Percentiles rank a stretch among this genome's conserved stretches.
phyloP scores from a whole-genome alignment of 1,284 basidiomycete species.

The Sutorius eximius region DNA sequence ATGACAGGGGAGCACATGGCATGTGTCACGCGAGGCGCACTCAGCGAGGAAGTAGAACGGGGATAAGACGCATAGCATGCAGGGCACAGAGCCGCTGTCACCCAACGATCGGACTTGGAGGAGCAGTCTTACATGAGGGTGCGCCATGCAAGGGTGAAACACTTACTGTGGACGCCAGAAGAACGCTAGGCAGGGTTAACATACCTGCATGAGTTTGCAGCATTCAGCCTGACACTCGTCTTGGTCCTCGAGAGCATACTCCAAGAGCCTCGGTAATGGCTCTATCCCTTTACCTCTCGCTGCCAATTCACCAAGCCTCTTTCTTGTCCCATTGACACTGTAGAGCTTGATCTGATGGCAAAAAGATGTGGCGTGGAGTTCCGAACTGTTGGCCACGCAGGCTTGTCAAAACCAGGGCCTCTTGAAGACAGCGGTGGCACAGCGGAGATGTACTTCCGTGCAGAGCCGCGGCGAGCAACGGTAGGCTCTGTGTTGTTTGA shows the following conservation, averaged over 20 bases:
- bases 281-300: constrained; percentile 34
- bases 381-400: constrained; percentile 41
- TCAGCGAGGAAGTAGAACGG: too few relatives aligned
- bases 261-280: constrained; percentile 11
- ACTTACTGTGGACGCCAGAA: too few relatives aligned
- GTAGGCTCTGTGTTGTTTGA: constrained; percentile 60
- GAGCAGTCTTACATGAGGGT: too few relatives aligned
- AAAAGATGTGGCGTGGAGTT: constrained; percentile 56
- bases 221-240: constrained; percentile 9
- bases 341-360: constrained; percentile 55
- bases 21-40: too few relatives aligned
- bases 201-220: neutral
- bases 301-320: constrained; percentile 43
- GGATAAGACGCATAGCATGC: too few relatives aligned
- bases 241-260: constrained; percentile 10
- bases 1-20: too few relatives aligned
- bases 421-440: neutral
- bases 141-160: too few relatives aligned
- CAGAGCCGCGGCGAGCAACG: constrained; percentile 45
- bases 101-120: too few relatives aligned
- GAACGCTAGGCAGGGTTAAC: too few relatives aligned
- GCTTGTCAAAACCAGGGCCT: neutral
- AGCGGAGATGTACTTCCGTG: constrained; percentile 48
- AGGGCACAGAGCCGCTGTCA: too few relatives aligned
- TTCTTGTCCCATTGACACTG: constrained; percentile 47